Conservation (phyloP, 495 filamentous ascomycete genomes). For the Cairneyella variabilis region DNA sequence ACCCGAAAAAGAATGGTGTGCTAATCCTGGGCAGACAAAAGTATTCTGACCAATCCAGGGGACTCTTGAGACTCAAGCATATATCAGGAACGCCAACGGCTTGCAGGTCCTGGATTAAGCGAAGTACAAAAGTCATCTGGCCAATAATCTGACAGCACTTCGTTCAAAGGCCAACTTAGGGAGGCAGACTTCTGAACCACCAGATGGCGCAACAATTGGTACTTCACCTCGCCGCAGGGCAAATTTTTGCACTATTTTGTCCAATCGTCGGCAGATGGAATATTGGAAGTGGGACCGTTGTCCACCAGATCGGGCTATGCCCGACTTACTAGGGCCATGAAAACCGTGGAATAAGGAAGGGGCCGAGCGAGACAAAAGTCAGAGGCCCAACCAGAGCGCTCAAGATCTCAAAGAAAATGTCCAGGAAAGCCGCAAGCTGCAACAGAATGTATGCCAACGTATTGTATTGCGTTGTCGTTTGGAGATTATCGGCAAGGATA, state of each 20-base stretch:
- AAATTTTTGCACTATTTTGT: too few species aligned
- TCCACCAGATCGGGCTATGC: too few species aligned
- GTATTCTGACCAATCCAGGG: background rate
- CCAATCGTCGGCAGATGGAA: too few species aligned
- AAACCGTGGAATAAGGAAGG: background rate
- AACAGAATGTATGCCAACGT: background rate
- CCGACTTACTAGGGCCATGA: too few species aligned
- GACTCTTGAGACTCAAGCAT: background rate
- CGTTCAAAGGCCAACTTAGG: background rate
- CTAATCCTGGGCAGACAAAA: background rate
- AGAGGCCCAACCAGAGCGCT: conserved; percentile 1
- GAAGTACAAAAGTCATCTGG: background rate
- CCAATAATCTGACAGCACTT: background rate
- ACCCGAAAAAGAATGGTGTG: too few species aligned
- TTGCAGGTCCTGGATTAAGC: background rate
- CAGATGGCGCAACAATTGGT: too few species aligned
- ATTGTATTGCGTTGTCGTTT: background rate
- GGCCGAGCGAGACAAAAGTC: conserved; percentile 7
- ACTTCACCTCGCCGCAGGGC: too few species aligned
- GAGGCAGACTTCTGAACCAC: too few species aligned
- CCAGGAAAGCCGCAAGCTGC: too few species aligned
- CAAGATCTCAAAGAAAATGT: background rate
- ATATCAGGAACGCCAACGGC: background rate
- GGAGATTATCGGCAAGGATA: background rate
- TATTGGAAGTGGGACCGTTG: too few species aligned